Evolutionary conservation across 164 flowering plant genomes (phyloP), one percentile per base, ranked within the genome.

Genomic region (Umbilicus rupestris): DNA sequence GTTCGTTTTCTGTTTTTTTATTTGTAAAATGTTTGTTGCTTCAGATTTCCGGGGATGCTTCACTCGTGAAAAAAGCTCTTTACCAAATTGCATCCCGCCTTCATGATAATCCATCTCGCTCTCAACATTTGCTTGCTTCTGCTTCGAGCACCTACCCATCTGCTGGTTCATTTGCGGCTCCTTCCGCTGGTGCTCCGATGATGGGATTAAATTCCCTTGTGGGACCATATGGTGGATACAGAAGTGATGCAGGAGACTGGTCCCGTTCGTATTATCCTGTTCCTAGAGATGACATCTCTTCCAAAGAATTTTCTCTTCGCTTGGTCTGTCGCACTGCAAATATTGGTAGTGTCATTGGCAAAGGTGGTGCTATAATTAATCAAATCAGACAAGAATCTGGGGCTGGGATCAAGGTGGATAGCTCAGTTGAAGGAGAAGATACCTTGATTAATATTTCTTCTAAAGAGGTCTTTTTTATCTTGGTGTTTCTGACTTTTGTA

Each of bases 301-400:
- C 91, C 55, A 87, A 83, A 79, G 98, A 92, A 66, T 90, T 92
- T 72, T 80, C 83, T 67, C 83, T 92, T 66, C 87, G 90, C 60
- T 52, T 92, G 76, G 79, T 90, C 47, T 92, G 97, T 42, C 87
- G 93, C 19, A 81, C 81, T 78, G 83, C 76, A 19, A 87, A 88
- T 71, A 84, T 92, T 77, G 96, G 96, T 66, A 87, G 88, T 73
- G 96, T 90, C 49, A 92, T 92, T 72, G 98, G 98, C 19, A 92
- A 87, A 68, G 92, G 91, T 75, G 98, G 98, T 70, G 71, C 73
- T 6, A 82, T 88, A 66, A 90, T 92, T 50, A 92, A 92, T 76
- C 93, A 92, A 79, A 88, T 90, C 50, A 87, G 96, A 62, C 96
- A 92, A 75, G 97, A 92, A 31, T 84, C 98, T 55, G 81, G 88